Conservation (phyloP, 2,329 filamentous ascomycete genomes). For the Ophiostoma ulmi region DNA sequence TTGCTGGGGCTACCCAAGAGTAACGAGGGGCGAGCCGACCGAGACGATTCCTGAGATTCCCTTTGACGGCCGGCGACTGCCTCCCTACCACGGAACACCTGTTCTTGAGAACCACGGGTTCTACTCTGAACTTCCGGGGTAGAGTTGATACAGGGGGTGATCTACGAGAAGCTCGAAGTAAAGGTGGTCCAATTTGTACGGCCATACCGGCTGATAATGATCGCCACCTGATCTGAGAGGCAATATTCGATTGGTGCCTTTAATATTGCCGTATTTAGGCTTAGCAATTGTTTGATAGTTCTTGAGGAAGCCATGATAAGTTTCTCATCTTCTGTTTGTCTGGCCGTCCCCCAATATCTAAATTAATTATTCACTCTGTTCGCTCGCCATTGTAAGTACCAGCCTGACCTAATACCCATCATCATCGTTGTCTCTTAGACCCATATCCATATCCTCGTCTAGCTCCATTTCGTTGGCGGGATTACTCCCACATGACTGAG, state of each 20-base stretch:
- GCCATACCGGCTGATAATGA: not conserved
- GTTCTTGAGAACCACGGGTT: slow-evolving; percentile 20
- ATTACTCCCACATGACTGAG: not conserved
- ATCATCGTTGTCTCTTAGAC: not conserved
- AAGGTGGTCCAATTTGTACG: not conserved
- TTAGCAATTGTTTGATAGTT: not conserved
- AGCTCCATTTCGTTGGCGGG: slow-evolving; percentile 5
- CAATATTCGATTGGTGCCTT: not conserved
- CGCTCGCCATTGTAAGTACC: not conserved
- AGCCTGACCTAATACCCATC: not conserved
- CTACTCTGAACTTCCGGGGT: slow-evolving; percentile 26
- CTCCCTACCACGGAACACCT: slow-evolving; percentile 24
- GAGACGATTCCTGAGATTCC: slow-evolving; percentile 25
- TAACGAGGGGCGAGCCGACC: not conserved
- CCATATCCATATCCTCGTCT: not conserved
- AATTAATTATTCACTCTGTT: not conserved
- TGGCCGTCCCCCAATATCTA: too few species aligned
- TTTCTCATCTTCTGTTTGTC: too few species aligned
- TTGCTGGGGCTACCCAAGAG: not conserved
- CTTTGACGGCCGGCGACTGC: slow-evolving; percentile 27
- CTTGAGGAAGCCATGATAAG: not conserved
- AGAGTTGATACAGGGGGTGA: not conserved
- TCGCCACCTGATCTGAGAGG: not conserved
- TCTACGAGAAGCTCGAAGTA: not conserved
- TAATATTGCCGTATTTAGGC: not conserved